phyloP scores from a whole-genome alignment of 305 asterid species.

The Solanum hybrid region DNA sequence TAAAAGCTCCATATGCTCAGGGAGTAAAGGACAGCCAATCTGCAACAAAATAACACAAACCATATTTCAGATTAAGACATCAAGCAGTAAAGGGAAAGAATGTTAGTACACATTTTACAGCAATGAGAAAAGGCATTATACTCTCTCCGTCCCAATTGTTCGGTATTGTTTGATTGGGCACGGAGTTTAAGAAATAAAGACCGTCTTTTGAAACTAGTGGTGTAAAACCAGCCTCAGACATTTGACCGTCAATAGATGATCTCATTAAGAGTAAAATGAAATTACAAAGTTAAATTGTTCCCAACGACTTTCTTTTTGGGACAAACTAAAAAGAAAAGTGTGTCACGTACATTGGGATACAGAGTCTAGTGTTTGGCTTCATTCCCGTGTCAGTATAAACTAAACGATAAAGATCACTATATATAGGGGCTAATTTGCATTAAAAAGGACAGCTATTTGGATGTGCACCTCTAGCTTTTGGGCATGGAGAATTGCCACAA shows the following conservation, averaged over 20 bases:
- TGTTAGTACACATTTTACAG: background rate
- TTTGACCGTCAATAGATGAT: background rate
- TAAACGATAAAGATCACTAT: background rate
- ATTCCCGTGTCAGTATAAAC: background rate
- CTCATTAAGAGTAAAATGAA: background rate
- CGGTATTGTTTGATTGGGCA: background rate
- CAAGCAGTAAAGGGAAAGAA: background rate
- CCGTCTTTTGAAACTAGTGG: background rate
- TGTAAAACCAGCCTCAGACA: background rate
- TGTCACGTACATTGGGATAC: background rate
- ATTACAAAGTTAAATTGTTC: background rate
- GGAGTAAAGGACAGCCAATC: background rate
- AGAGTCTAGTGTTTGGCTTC: background rate
- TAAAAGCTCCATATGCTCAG: background rate
- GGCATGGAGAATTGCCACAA: background rate
- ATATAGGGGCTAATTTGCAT: background rate
- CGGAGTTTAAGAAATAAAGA: background rate
- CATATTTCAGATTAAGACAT: background rate
- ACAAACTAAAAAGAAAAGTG: background rate
- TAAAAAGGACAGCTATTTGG: background rate
- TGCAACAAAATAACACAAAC: background rate
- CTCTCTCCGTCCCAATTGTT: background rate
- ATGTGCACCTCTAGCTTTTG: background rate
- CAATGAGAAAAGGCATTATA: background rate
- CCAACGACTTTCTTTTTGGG: background rate